Evolutionary conservation across 345 rosid genomes (phyloP).

Genomic region (Triadica sebifera): DNA sequence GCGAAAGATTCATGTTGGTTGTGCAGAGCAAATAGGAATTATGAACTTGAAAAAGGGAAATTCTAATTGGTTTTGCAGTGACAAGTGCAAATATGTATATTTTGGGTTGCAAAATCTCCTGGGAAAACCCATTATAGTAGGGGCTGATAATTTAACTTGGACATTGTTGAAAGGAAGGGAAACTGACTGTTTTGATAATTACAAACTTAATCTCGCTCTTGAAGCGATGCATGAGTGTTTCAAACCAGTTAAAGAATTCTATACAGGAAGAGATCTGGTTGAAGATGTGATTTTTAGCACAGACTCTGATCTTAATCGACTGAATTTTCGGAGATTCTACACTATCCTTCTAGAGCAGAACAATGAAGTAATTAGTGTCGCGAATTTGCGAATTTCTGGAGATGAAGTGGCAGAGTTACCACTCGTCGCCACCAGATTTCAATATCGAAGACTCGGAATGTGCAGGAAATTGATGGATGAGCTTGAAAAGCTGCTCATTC

Average conservation of each 20-base stretch:
- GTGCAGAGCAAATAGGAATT: slow-evolving; percentile 10
- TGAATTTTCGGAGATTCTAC: slow-evolving; percentile 27
- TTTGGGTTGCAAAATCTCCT: slow-evolving; percentile 46
- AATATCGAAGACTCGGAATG: slow-evolving; percentile 26
- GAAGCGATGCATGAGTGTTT: slow-evolving; percentile 27
- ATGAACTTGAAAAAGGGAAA: neutral
- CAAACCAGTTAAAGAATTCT: slow-evolving; percentile 19
- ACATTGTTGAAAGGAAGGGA: slow-evolving; percentile 46
- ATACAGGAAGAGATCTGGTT: slow-evolving; percentile 20
- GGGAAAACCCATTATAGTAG: slow-evolving; percentile 52
- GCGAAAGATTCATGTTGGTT: slow-evolving; percentile 16
- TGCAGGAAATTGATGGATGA: slow-evolving; percentile 24
- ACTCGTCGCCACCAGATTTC: slow-evolving; percentile 23
- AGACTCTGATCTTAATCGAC: slow-evolving; percentile 2
- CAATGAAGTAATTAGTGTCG: slow-evolving; percentile 6
- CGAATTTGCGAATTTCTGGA: slow-evolving; percentile 28
- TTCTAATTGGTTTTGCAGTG: slow-evolving; percentile 38
- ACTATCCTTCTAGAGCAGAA: slow-evolving; percentile 22
- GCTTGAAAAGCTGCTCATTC: slow-evolving; percentile 27
- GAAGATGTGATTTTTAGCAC: slow-evolving; percentile 19
- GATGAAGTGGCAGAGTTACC: slow-evolving; percentile 32
- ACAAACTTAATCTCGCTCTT: slow-evolving; percentile 31
- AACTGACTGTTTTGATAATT: slow-evolving; percentile 26
- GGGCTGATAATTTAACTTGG: slow-evolving; percentile 59
- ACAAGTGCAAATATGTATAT: slow-evolving; percentile 27